phyloP scores from a whole-genome alignment of 345 rosid species.

The Syzygium aromaticum region DNA sequence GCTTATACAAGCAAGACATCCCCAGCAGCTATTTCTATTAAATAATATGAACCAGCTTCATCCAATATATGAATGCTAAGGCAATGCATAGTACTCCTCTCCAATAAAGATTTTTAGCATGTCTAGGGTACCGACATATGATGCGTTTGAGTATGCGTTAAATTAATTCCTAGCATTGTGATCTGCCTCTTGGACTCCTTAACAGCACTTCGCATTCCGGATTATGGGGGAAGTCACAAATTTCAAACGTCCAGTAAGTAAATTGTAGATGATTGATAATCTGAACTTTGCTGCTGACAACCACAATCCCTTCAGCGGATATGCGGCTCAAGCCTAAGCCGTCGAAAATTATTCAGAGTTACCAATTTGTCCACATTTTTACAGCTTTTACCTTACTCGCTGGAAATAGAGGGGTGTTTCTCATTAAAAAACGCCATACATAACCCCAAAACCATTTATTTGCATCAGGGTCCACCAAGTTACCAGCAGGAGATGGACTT shows the following conservation, averaged over 20 bases:
- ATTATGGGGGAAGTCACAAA: not conserved
- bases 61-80: not conserved
- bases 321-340: not conserved
- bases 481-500: not conserved
- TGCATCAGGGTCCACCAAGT: not conserved
- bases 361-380: not conserved
- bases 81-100: not conserved
- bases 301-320: not conserved
- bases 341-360: not conserved
- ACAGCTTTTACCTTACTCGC: not conserved
- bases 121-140: not conserved
- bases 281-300: not conserved
- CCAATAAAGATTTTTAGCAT: not conserved
- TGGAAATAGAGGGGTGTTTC: not conserved
- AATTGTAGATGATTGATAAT: not conserved
- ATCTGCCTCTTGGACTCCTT: not conserved
- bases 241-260: not conserved
- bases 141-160: not conserved
- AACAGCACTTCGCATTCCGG: not conserved
- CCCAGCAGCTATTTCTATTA: not conserved
- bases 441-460: not conserved
- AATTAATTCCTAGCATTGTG: not conserved
- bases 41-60: not conserved
- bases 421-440: not conserved
- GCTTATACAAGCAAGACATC: not conserved